These are phyloP conservation scores for Boehmeria nivea DNA, from an alignment of 306 rosid species.

Conservation along the genomic window DNA sequence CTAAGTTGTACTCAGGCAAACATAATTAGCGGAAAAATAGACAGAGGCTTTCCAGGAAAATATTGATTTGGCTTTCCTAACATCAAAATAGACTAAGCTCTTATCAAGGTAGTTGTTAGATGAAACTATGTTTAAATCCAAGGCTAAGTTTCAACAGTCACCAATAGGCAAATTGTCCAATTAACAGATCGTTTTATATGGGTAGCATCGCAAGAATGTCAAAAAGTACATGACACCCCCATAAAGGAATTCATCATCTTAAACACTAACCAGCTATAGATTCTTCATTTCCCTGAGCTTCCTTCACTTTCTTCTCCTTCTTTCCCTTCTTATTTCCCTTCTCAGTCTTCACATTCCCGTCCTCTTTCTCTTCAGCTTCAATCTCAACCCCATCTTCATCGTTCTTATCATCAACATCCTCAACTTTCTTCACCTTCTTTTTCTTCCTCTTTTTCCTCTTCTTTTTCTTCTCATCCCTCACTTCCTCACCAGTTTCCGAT, in stretches of 20 bases:
- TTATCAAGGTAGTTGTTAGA: too few relatives aligned
- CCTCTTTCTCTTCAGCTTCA: conserved; percentile 18
- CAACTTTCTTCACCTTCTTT: conserved; percentile 5
- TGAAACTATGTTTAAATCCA: too few relatives aligned
- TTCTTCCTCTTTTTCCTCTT: conserved; percentile 13
- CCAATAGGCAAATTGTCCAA: too few relatives aligned
- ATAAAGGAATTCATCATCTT: too few relatives aligned
- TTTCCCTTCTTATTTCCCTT: conserved; percentile 4
- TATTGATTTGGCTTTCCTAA: too few relatives aligned
- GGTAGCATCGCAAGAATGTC: too few relatives aligned
- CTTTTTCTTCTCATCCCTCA: not conserved
- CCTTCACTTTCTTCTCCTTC: conserved; percentile 12
- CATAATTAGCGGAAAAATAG: too few relatives aligned
- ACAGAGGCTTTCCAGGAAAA: too few relatives aligned
- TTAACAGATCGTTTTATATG: too few relatives aligned
- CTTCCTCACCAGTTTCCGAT: not conserved
- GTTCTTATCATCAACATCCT: conserved; percentile 4
- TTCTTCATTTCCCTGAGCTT: conserved; percentile 26
- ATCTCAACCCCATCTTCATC: conserved; percentile 15
- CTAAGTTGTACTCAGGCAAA: too few relatives aligned
- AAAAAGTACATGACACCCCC: too few relatives aligned
- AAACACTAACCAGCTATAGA: conserved; percentile 43
- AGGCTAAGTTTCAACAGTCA: too few relatives aligned
- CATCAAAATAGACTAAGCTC: not conserved
- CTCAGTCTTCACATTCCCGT: conserved; percentile 2